Evolutionary conservation across 2,329 filamentous ascomycete genomes (phyloP).

Genomic region (Purpureocillium lavendulum): DNA sequence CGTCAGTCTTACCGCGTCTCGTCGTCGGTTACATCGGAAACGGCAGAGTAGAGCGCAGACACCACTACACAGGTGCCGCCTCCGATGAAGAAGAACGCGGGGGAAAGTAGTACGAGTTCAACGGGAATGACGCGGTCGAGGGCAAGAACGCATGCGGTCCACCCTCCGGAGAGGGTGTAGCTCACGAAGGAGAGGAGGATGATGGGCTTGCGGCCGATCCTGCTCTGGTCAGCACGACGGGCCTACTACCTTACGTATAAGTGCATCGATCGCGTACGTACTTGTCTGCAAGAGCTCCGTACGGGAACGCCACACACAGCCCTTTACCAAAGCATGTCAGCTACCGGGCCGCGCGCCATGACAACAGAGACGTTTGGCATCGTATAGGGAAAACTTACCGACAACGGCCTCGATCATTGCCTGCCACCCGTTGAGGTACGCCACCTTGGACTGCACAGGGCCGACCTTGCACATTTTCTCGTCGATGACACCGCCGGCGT

Average conservation of each 20-base stretch:
- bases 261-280: background rate
- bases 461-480: slow-evolving; percentile 3
- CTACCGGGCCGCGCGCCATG: no score
- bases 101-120: slow-evolving; percentile 4
- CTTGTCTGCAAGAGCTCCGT: slow-evolving; percentile 5
- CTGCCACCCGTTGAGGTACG: slow-evolving; percentile 2
- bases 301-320: slow-evolving; percentile 3
- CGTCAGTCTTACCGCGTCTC: slow-evolving; percentile 2
- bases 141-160: slow-evolving; percentile 3
- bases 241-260: no score
- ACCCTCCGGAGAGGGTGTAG: slow-evolving; percentile 1
- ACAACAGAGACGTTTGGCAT: no score
- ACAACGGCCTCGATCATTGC: slow-evolving; percentile 5
- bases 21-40: slow-evolving; percentile 8
- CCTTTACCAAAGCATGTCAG: background rate
- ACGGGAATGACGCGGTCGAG: slow-evolving; percentile 2
- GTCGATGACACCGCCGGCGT: background rate
- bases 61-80: slow-evolving; percentile 11
- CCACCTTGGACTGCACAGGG: slow-evolving; percentile 3
- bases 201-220: slow-evolving; percentile 5
- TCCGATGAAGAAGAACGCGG: slow-evolving; percentile 9
- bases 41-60: slow-evolving; percentile 12
- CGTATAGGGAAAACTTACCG: slow-evolving; percentile 1
- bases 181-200: slow-evolving; percentile 3
- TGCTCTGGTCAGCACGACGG: background rate